Conservation (phyloP, 495 filamentous ascomycete species). For the Penicillium waksmanii region DNA sequence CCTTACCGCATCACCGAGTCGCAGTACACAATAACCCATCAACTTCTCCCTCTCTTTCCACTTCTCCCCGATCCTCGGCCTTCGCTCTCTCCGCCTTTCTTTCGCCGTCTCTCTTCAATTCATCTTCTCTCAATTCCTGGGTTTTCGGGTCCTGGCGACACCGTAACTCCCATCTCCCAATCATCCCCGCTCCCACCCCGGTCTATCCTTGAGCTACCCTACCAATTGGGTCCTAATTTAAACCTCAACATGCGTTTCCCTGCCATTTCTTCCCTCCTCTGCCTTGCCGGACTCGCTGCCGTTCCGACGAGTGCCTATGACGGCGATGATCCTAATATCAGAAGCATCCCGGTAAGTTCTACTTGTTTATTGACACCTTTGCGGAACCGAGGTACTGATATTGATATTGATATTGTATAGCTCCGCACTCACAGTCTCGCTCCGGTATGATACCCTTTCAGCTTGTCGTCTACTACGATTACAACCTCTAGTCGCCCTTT, state of each 20-base stretch:
- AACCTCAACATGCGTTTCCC: slow-evolving; percentile 42
- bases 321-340: slow-evolving; percentile 46
- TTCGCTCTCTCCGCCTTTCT: slow-evolving; percentile 19
- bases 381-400: slow-evolving; percentile 26
- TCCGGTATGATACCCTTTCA: slow-evolving; percentile 44
- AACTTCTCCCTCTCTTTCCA: neutral
- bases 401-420: slow-evolving; percentile 40
- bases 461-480: neutral
- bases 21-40: slow-evolving; percentile 7
- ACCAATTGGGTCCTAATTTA: slow-evolving; percentile 28
- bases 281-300: slow-evolving; percentile 40
- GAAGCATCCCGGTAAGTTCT: slow-evolving; percentile 58
- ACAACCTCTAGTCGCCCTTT: neutral
- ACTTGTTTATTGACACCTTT: slow-evolving; percentile 11
- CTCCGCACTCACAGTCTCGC: slow-evolving; percentile 76
- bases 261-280: slow-evolving; percentile 43
- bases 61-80: slow-evolving; percentile 12
- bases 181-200: slow-evolving; percentile 24
- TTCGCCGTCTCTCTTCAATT: slow-evolving; percentile 18
- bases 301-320: slow-evolving; percentile 41
- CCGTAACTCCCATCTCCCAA: slow-evolving; percentile 16
- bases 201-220: slow-evolving; percentile 32
- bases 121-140: slow-evolving; percentile 18
- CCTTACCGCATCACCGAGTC: slow-evolving; percentile 23
- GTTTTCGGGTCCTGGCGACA: slow-evolving; percentile 39